Conservation (phyloP, 768 basidiomycete genomes). For the Mycena sanguinolenta region DNA sequence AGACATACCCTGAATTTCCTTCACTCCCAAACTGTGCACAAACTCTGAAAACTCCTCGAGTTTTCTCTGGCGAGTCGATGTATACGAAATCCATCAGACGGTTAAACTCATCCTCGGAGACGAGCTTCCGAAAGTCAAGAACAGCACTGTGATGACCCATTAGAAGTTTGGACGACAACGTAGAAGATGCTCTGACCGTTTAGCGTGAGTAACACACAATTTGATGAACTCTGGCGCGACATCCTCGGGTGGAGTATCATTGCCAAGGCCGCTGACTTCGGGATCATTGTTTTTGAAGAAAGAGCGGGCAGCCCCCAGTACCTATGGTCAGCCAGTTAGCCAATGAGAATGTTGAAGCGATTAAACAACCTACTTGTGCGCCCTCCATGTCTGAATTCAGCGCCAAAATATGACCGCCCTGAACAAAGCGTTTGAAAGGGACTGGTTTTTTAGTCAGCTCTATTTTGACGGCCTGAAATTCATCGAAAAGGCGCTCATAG, state of each 20-base stretch:
- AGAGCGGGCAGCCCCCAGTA: slow-evolving; percentile 12
- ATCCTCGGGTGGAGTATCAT: not conserved
- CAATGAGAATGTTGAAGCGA: too few species aligned
- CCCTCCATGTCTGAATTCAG: slow-evolving; percentile 25
- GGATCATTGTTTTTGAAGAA: slow-evolving; percentile 11
- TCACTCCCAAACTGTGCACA: not conserved
- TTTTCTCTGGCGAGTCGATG: not conserved
- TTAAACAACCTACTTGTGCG: too few species aligned
- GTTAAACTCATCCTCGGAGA: not conserved
- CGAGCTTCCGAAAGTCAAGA: not conserved
- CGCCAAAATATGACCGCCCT: slow-evolving; percentile 13
- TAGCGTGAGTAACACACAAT: slow-evolving; percentile 18
- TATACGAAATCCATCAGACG: not conserved
- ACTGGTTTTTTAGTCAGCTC: slow-evolving; percentile 12
- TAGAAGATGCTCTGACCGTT: slow-evolving; percentile 24
- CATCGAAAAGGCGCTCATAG: slow-evolving; percentile 25
- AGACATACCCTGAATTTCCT: not conserved
- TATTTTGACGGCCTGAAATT: slow-evolving; percentile 18
- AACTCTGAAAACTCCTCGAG: not conserved
- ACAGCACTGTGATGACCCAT: not conserved
- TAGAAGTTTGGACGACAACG: not conserved
- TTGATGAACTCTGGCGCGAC: slow-evolving; percentile 19
- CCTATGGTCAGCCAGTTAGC: too few species aligned
- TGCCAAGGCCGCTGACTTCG: slow-evolving; percentile 4
- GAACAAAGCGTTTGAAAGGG: slow-evolving; percentile 21